A percentile compares a stretch with the other conserved stretches of the same genome.
These are phyloP conservation scores for Diaporthe citriasiana DNA, from an alignment of 2,329 filamentous ascomycete species.

Conservation along the genomic window DNA sequence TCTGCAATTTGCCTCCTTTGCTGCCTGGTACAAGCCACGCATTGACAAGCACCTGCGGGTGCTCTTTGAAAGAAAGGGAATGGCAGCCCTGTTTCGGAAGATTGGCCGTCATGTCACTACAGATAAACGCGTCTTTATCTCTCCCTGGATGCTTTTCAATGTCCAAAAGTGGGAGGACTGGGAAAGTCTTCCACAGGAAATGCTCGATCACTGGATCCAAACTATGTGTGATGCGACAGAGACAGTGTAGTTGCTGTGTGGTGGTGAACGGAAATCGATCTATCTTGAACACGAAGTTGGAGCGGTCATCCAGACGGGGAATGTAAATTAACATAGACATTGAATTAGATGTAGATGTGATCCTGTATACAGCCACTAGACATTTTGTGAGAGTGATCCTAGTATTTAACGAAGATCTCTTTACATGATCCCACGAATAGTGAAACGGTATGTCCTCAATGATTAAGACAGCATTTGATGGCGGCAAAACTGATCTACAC, in stretches of 20 bases:
- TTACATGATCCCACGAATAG: no score
- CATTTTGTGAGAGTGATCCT: no score
- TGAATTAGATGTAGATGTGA: no score
- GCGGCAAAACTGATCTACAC: no score
- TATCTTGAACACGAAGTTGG: no score
- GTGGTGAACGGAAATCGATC: not conserved
- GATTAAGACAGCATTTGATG: no score
- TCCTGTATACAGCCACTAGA: no score
- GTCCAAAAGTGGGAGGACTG: not conserved
- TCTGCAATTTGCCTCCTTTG: not conserved
- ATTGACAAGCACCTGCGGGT: not conserved
- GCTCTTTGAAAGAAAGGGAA: not conserved
- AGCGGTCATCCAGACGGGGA: no score
- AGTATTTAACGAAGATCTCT: no score
- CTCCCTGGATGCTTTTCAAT: not conserved
- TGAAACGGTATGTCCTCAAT: no score
- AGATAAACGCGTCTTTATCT: not conserved
- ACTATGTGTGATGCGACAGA: not conserved
- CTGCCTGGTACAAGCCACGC: not conserved
- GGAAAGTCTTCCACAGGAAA: not conserved
- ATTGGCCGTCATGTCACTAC: not conserved
- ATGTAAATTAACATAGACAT: no score
- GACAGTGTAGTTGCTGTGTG: not conserved
- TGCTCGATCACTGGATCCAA: not conserved
- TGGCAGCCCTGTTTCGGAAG: not conserved